phyloP scores from a whole-genome alignment of 2,329 filamentous ascomycete genomes.

The Colletotrichum sp. region DNA sequence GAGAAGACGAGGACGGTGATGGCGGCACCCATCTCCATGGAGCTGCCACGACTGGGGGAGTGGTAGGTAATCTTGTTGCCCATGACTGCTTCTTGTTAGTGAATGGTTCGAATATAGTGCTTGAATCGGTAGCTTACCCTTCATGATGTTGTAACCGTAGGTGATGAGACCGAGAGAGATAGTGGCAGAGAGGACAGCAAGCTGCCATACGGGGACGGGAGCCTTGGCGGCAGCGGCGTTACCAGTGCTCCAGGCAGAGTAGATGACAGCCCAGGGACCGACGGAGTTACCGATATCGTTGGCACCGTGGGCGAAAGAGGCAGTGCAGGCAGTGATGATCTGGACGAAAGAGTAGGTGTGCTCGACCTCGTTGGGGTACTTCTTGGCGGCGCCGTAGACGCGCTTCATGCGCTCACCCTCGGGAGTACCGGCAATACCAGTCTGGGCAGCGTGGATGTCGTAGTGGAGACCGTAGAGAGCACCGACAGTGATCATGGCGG shows the following conservation, averaged over 20 bases:
- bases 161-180: conserved; percentile 74
- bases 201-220: conserved; percentile 75
- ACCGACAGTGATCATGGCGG: conserved; percentile 68
- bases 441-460: conserved; percentile 80
- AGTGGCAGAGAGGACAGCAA: conserved; percentile 68
- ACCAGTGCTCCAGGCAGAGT: conserved; percentile 70
- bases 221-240: conserved; percentile 65
- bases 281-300: conserved; percentile 79
- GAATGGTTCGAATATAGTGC: neutral
- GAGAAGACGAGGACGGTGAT: conserved; percentile 80
- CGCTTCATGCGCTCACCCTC: conserved; percentile 74
- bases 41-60: conserved; percentile 60
- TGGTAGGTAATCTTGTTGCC: conserved; percentile 82
- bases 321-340: conserved; percentile 71
- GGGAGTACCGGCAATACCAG: conserved; percentile 72
- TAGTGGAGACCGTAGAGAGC: conserved; percentile 79
- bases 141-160: conserved; percentile 87
- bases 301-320: conserved; percentile 77
- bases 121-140: conserved; percentile 52
- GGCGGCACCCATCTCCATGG: conserved; percentile 82
- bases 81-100: conserved; percentile 62
- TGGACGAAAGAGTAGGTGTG: conserved; percentile 72
- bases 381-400: conserved; percentile 67
- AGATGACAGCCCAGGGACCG: conserved; percentile 74
- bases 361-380: conserved; percentile 75